Percentiles rank a stretch among this genome's conserved stretches.
Evolutionary conservation across 306 rosid genomes (phyloP).

Genomic region (Aeschynomene evenia): DNA sequence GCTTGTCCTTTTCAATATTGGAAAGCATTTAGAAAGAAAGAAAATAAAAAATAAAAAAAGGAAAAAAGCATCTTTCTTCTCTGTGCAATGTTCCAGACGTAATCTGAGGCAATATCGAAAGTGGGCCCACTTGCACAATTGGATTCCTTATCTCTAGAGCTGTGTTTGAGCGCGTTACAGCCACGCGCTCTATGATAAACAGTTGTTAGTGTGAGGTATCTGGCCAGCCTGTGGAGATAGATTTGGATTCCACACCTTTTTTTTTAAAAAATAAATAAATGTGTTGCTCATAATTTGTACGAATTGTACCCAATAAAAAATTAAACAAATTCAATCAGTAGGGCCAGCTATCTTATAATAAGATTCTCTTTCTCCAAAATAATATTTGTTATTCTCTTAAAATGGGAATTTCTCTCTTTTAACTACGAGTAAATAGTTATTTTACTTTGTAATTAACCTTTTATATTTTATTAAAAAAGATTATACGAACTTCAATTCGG

Average conservation of each 20-base stretch:
- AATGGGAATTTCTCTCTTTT: not conserved
- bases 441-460: not conserved
- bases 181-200: slow-evolving; percentile 32
- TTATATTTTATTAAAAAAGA: not conserved
- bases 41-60: not conserved
- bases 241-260: slow-evolving; percentile 21
- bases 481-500: not conserved
- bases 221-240: slow-evolving; percentile 24
- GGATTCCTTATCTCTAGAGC: slow-evolving; percentile 69
- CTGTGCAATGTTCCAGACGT: slow-evolving; percentile 41
- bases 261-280: not conserved
- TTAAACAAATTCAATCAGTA: not conserved
- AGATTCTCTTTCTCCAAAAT: slow-evolving; percentile 3
- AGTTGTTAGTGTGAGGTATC: not conserved
- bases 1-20: slow-evolving; percentile 39
- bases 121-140: slow-evolving; percentile 39
- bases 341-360: not conserved
- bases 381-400: not conserved
- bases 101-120: slow-evolving; percentile 50
- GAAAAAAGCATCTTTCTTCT: slow-evolving; percentile 53
- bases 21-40: not conserved
- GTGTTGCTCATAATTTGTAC: slow-evolving; percentile 21
- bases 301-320: slow-evolving; percentile 24
- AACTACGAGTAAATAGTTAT: no score
- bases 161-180: slow-evolving; percentile 14